Percentiles rank a stretch among this genome's conserved stretches.
Conservation (phyloP, 2,329 filamentous ascomycete species). For the Aspergillus brasiliensis region DNA sequence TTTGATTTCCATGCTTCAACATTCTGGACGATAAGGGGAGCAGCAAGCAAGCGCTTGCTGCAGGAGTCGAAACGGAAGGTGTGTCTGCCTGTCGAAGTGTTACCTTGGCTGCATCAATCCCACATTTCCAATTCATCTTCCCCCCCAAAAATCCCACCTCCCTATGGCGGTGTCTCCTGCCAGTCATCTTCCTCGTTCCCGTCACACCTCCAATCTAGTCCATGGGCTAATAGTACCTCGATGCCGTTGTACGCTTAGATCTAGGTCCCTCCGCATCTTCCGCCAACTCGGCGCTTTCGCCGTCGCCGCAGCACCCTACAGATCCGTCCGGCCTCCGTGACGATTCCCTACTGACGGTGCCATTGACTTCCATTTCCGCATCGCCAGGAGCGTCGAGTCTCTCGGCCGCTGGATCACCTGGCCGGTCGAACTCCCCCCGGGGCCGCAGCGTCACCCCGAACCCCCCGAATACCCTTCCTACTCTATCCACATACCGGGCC, state of each 20-base stretch:
- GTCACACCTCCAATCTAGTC: conserved; percentile 8
- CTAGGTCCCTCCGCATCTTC: conserved; percentile 40
- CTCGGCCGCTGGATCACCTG: conserved; percentile 38
- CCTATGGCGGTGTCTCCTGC: neutral
- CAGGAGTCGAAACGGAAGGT: conserved; percentile 51
- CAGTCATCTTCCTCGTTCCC: neutral
- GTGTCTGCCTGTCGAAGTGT: conserved; percentile 25
- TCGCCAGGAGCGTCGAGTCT: conserved; percentile 41
- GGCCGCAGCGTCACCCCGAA: conserved; percentile 30
- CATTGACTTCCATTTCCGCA: conserved; percentile 35
- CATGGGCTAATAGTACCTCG: conserved; percentile 13
- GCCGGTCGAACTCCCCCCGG: conserved; percentile 30
- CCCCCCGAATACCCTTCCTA: conserved; percentile 32
- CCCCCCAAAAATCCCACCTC: conserved; percentile 1
- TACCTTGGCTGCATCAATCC: conserved; percentile 9
- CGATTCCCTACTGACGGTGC: conserved; percentile 34
- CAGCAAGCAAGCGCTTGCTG: conserved; percentile 53
- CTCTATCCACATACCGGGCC: conserved; percentile 35
- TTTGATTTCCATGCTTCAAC: conserved; percentile 49
- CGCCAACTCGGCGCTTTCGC: conserved; percentile 41
- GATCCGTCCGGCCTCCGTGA: conserved; percentile 32
- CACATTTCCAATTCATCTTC: neutral
- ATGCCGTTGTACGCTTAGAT: conserved; percentile 31
- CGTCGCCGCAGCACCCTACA: conserved; percentile 31
- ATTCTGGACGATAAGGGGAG: conserved; percentile 48